Evolutionary conservation across 2,329 filamentous ascomycete species (phyloP), one percentile per base, ranked within the genome.

Genomic region (Neospermospora avenae): DNA sequence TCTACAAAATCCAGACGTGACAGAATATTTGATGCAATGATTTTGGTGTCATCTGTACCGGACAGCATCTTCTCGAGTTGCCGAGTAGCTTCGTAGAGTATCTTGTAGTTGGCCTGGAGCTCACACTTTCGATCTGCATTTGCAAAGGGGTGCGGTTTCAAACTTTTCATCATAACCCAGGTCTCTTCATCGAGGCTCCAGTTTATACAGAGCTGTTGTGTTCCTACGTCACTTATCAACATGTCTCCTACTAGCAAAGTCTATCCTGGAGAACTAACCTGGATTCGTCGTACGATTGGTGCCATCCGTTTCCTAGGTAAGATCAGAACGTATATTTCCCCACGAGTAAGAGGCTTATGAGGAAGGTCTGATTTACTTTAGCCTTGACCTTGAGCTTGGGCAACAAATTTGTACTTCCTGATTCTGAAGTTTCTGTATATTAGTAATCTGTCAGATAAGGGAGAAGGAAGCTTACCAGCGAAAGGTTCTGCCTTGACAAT

Each of bases 51-150:
- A 3, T 11, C 35, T 7, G 10, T 55, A 4, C 52, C 35, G 24
- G 52, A 55, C 14, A 42, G 10, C 52, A 55, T 55, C 35, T 55
- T 42, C 52, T 55, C 37, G 14, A 55, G 52, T n/a, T 55, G 52
- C 37, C 6, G 20, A 28, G 35, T 44, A 55, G 52, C 52, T 31
- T 55, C 52, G 20, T 28, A 35, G 16, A 42, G 52, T 42, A 55
- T 34, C 35, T 10, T 20, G 28, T 28, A 18, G 35, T 53, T 22
- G 24, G 10, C 24, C 49, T 22, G 49, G n/a, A 53, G 24, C 20
- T 37, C 34, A 34, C 24, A 53, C 49, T 11, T 34, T 20, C n/a
- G 49, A 4, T 13, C 22, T 24, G 4, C 7, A 22, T 51, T 24
- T 51, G 18, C 5, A 31, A 16, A 51, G 25, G 46, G 31, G 42